These are phyloP conservation scores for Leptosphaerulina australis DNA, from an alignment of 2,329 filamentous ascomycete species.

Conservation along the genomic window DNA sequence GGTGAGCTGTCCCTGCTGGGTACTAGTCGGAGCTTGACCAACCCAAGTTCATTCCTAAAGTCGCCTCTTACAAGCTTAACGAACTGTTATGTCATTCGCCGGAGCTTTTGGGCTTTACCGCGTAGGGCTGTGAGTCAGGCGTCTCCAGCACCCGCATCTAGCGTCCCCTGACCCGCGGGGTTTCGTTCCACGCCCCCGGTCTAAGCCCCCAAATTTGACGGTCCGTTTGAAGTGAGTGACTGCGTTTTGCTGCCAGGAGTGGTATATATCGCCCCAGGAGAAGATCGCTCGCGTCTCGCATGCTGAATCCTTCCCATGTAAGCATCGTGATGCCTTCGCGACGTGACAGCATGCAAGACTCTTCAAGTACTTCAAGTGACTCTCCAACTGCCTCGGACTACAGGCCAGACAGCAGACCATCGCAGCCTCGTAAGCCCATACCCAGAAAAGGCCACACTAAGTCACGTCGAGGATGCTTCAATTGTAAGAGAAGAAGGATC, in stretches of 20 bases:
- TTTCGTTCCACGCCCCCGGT: conserved; percentile 33
- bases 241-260: conserved; percentile 19
- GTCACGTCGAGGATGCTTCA: conserved; percentile 68
- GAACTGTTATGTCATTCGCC: conserved; percentile 27
- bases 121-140: conserved; percentile 41
- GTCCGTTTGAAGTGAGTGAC: conserved; percentile 7
- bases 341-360: conserved; percentile 29
- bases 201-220: conserved; percentile 40
- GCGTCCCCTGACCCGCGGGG: conserved; percentile 35
- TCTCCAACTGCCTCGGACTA: conserved; percentile 37
- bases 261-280: conserved; percentile 39
- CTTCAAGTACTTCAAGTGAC: conserved; percentile 39
- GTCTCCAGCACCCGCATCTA: conserved; percentile 31
- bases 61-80: conserved; percentile 16
- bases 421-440: conserved; percentile 44
- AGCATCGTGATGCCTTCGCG: conserved; percentile 30
- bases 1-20: conserved; percentile 30
- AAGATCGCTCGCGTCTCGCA: conserved; percentile 25
- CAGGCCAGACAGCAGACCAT: conserved; percentile 25
- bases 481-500: conserved; percentile 70
- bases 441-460: conserved; percentile 68
- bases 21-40: conserved; percentile 24
- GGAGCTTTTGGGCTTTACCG: conserved; percentile 23
- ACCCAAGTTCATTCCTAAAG: conserved; percentile 19
- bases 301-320: conserved; percentile 21